Conservation (phyloP, 345 rosid species). For the Corymbia maculata region DNA sequence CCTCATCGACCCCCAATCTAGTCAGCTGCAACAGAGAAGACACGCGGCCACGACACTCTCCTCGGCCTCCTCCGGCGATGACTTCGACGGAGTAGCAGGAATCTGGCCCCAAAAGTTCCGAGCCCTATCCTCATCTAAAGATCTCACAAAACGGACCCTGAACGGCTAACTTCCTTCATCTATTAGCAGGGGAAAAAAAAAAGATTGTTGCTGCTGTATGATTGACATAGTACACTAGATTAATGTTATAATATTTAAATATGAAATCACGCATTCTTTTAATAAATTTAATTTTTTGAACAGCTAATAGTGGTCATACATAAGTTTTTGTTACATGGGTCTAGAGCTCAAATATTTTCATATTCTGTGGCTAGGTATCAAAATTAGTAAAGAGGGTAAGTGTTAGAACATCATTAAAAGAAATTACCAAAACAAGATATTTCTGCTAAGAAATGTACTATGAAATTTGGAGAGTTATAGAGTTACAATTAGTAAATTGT, state of each 20-base stretch:
- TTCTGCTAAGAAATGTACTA: not conserved
- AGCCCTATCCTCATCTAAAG: not conserved
- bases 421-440: not conserved
- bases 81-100: not conserved
- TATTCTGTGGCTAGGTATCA: not conserved
- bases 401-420: not conserved
- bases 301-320: accelerated
- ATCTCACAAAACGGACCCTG: not conserved
- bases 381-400: accelerated
- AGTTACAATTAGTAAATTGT: not conserved
- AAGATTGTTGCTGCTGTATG: accelerated
- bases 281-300: not conserved
- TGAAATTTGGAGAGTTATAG: not conserved
- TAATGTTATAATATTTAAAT: not conserved
- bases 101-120: not conserved
- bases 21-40: not conserved
- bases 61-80: not conserved
- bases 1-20: not conserved
- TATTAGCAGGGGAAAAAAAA: not conserved
- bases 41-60: not conserved
- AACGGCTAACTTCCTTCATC: not conserved
- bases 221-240: not conserved
- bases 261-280: not conserved
- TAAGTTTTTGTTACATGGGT: not conserved
- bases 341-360: not conserved